Evolutionary conservation across 371 early-diverging fungal species (phyloP).

Genomic region (Mycotypha africana): DNA sequence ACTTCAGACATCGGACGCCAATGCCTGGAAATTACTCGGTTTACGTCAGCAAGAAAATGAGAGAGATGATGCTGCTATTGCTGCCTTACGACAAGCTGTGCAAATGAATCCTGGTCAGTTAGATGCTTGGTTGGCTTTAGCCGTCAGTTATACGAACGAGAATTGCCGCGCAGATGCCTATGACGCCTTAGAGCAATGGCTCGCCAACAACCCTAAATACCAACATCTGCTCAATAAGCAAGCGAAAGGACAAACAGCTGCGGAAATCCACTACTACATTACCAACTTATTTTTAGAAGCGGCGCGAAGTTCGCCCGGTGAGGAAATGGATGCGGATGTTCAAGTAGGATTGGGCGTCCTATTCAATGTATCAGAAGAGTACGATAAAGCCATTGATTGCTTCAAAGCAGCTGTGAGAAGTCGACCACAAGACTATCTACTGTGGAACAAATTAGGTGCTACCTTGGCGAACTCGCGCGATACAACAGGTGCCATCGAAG

Average conservation of each 20-base stretch:
- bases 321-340: slow-evolving; percentile 77
- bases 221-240: slow-evolving; percentile 6
- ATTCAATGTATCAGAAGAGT: slow-evolving; percentile 82
- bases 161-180: slow-evolving; percentile 73
- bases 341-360: slow-evolving; percentile 89
- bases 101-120: slow-evolving; percentile 57
- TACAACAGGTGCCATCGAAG: slow-evolving; percentile 78
- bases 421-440: slow-evolving; percentile 82
- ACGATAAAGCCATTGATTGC: slow-evolving; percentile 90
- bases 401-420: slow-evolving; percentile 82
- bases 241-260: slow-evolving; percentile 1
- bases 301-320: slow-evolving; percentile 58
- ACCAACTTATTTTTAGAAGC: slow-evolving; percentile 71
- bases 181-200: slow-evolving; percentile 81
- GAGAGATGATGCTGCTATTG: slow-evolving; percentile 82
- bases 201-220: slow-evolving; percentile 65
- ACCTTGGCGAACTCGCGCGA: slow-evolving; percentile 83
- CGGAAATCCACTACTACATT: slow-evolving; percentile 56
- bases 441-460: slow-evolving; percentile 94
- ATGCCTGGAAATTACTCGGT: slow-evolving; percentile 80
- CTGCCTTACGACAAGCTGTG: slow-evolving; percentile 74
- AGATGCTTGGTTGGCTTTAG: slow-evolving; percentile 76
- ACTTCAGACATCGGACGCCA: slow-evolving; percentile 69
- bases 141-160: slow-evolving; percentile 91
- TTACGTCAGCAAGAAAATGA: slow-evolving; percentile 90